Evolutionary conservation across 768 basidiomycete genomes (phyloP), one percentile per base, ranked within the genome.

Genomic region (Lactarius sp.): DNA sequence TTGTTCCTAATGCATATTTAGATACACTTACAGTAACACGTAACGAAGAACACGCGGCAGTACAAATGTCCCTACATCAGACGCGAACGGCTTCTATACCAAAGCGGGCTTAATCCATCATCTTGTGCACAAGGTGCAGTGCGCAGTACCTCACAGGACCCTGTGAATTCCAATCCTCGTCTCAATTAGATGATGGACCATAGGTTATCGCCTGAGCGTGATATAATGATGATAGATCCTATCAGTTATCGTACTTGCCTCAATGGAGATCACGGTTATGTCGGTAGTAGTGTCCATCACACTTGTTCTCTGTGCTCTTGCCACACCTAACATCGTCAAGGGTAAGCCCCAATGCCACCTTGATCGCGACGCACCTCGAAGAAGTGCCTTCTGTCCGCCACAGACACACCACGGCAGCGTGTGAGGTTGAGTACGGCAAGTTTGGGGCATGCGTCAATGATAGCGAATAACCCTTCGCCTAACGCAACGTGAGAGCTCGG

Each of bases 391-490:
- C 87, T 75, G 65, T 87, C 85, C 0, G 76, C 76, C 5, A 88
- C 78, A 6, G 69, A 76, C 58, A 90, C 77, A 5, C 87, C 82
- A 56, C 87, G 78, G 64, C 87, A 90, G 62, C 85, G 83, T 4
- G 85, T 88, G 51, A 90, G 73, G 69, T 88, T 82, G 14, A 89
- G 70, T n/a, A 75, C 80, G 61, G 76, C 72, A 34, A 90, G 74
- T 34, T 73, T 75, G 2, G 75, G 65, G 66, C 88, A 90, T 0
- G 77, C 77, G 66, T 88, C 82, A 36, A 90, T 75, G 42, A 90
- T 79, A 2, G 72, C 66, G 66, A 83, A 83, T 22, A 89, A 69
- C 9, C 82, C 87, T 0, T 71, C 74, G 58, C 76, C 87, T 89
- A 59, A 14, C 12, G 10, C 18, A 50, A 53, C 13, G 9, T 58